These are phyloP conservation scores for Botrytis hyacinthi DNA, from an alignment of 2,329 filamentous ascomycete genomes.

Conservation along the genomic window DNA sequence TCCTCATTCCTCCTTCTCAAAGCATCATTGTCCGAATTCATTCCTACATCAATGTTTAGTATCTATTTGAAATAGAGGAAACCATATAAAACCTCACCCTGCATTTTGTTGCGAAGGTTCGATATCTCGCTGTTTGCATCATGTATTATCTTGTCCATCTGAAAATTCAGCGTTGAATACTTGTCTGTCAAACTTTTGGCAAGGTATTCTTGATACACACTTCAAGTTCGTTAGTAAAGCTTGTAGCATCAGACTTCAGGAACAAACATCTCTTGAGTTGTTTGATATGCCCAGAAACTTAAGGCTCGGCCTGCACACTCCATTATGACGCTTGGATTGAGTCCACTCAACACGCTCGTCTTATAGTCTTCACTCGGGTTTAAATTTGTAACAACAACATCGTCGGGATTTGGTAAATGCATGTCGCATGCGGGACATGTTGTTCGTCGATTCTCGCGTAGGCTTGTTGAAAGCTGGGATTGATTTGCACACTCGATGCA, in stretches of 20 bases:
- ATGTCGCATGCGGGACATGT: conserved; percentile 75
- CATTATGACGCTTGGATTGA: conserved; percentile 79
- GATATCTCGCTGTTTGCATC: conserved; percentile 74
- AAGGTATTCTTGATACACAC: conserved; percentile 74
- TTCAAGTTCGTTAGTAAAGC: conserved; percentile 40
- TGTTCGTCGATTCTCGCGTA: conserved; percentile 50
- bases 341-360: conserved; percentile 76
- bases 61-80: background rate
- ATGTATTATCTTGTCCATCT: conserved; percentile 70
- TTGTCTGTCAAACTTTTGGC: conserved; percentile 71
- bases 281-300: conserved; percentile 84
- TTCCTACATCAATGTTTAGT: conserved; percentile 41
- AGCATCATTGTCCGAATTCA: conserved; percentile 60
- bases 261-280: conserved; percentile 74
- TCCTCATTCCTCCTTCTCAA: conserved; percentile 72
- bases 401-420: conserved; percentile 67
- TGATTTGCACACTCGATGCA: conserved; percentile 70
- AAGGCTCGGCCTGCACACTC: conserved; percentile 80
- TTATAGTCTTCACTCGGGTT: conserved; percentile 88
- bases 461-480: conserved; percentile 53
- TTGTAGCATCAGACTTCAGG: conserved; percentile 20
- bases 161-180: conserved; percentile 60
- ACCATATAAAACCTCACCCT: conserved; percentile 47
- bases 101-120: conserved; percentile 61
- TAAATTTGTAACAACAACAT: conserved; percentile 68